Base-by-base conservation (phyloP, 106 monocot species). In the Dactylorhiza incarnata region DNA sequence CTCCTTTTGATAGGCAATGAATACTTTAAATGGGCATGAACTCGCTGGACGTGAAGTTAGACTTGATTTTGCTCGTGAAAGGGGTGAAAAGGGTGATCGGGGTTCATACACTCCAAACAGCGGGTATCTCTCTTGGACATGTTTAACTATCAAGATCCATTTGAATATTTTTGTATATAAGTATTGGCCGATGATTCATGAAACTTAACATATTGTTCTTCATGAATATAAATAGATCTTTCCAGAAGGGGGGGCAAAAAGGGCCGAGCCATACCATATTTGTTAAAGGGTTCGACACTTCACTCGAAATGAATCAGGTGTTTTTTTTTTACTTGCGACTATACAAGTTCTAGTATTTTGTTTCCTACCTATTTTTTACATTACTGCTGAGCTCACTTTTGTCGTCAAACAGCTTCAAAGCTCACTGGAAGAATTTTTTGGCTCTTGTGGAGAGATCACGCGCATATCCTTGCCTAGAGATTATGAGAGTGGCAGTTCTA, bases 211-310 rank as follows among this genome's bases (percentile, higher is more conserved):
- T 65, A 12, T 62, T 8, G 12, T 77, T 56, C 80, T 77, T 56
- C 80, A 88, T 87, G 59, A 85, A 56, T 68, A 93, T 90, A 13
- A 87, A 69, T 45, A 80, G 50, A 48, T 89, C 89, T 65, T 84
- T 82, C 75, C 88, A 92, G 66, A 87, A 93, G 68, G 79, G 78
- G 68, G 79, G 78, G 51, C 82, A 75, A 0, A 84, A 77, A 78
- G 80, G 83, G 53, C 73, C 76, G 20, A 74, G 87, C 65, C 79
- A 82, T 5, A 94, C 91, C 43, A 12, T 91, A 58, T 99, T 91
- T 75, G 82, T 94, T 1, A 93, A 74, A 85, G 97, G 97, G 11
- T 97, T 97, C 62, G 87, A 97, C 48, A 89, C 75, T 26, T 86
- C 81, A 17, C 75, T 78, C 47, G 96, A 91, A 15, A 83, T 84